phyloP scores from a whole-genome alignment of 306 rosid species.

The Inga laurina region DNA sequence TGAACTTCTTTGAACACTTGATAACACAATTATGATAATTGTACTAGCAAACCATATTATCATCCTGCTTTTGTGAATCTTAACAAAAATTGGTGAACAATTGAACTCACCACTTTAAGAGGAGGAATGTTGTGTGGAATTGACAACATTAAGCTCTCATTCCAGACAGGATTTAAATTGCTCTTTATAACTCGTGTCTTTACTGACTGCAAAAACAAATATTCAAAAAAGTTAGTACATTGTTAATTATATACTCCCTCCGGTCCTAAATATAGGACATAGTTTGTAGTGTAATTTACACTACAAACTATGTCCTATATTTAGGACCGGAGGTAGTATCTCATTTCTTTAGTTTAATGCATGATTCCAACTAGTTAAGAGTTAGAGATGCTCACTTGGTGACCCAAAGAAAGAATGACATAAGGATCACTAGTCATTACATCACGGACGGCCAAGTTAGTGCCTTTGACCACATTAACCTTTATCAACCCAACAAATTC shows the following conservation, averaged over 20 bases:
- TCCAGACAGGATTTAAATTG: constrained; percentile 93
- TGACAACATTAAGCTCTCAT: constrained; percentile 87
- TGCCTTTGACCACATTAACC: constrained; percentile 91
- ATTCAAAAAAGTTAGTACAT: constrained; percentile 7
- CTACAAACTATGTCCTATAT: too few species aligned
- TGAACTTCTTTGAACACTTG: neutral
- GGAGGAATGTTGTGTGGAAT: constrained; percentile 90
- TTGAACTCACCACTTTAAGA: constrained; percentile 74
- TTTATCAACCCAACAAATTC: constrained; percentile 92
- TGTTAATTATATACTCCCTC: neutral
- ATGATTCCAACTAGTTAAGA: constrained; percentile 3
- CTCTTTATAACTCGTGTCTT: constrained; percentile 88
- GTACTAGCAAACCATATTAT: neutral
- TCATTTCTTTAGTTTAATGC: constrained; percentile 1
- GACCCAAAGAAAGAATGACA: constrained; percentile 84
- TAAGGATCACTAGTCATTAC: constrained; percentile 90
- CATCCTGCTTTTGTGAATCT: neutral
- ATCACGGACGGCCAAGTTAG: constrained; percentile 80
- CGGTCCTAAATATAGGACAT: too few species aligned
- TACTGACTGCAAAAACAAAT: constrained; percentile 68
- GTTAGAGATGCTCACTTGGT: constrained; percentile 72
- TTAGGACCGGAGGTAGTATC: too few species aligned
- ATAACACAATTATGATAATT: neutral
- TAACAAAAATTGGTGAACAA: neutral
- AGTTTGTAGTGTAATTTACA: too few species aligned